A percentile compares a stretch with the other conserved stretches of the same genome.
These are phyloP conservation scores for Violaceomyces palustris DNA, from an alignment of 1,284 basidiomycete genomes.

Conservation along the genomic window DNA sequence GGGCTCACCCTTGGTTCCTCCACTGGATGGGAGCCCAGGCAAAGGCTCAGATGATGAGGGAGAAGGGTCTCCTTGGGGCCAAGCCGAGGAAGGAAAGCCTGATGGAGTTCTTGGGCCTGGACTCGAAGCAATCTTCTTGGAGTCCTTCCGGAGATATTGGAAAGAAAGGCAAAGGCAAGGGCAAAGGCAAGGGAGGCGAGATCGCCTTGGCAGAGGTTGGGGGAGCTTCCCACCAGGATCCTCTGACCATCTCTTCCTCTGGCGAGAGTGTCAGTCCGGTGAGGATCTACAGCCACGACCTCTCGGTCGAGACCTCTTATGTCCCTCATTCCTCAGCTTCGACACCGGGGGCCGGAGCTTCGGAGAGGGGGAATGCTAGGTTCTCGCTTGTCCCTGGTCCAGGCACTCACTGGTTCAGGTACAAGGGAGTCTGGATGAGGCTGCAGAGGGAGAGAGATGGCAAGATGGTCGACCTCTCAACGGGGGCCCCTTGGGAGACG, in stretches of 20 bases:
- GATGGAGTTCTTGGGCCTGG: constrained; percentile 39
- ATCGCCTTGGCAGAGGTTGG: not conserved
- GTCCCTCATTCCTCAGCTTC: constrained; percentile 19
- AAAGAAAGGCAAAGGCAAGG: not conserved
- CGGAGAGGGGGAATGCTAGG: constrained; percentile 51
- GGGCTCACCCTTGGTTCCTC: constrained; percentile 92
- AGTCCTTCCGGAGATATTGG: too few relatives aligned
- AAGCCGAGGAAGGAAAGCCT: constrained; percentile 34
- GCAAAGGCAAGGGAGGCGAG: not conserved
- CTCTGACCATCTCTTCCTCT: constrained; percentile 50
- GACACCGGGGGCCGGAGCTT: constrained; percentile 19
- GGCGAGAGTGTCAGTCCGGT: constrained; percentile 53
- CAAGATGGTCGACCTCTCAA: constrained; percentile 76
- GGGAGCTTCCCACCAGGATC: constrained; percentile 50
- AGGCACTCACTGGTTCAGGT: constrained; percentile 88
- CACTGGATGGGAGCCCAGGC: constrained; percentile 78
- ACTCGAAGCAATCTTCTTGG: too few relatives aligned
- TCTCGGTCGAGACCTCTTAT: constrained; percentile 79
- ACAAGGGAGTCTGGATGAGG: constrained; percentile 88
- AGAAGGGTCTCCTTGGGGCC: constrained; percentile 34
- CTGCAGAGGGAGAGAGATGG: constrained; percentile 74
- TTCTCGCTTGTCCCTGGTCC: constrained; percentile 94
- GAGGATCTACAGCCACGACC: constrained; percentile 62
- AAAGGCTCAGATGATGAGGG: constrained; percentile 46
- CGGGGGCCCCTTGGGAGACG: constrained; percentile 94